Evolutionary conservation across 768 basidiomycete genomes (phyloP).

Genomic region (Infundibulicybe gibba): DNA sequence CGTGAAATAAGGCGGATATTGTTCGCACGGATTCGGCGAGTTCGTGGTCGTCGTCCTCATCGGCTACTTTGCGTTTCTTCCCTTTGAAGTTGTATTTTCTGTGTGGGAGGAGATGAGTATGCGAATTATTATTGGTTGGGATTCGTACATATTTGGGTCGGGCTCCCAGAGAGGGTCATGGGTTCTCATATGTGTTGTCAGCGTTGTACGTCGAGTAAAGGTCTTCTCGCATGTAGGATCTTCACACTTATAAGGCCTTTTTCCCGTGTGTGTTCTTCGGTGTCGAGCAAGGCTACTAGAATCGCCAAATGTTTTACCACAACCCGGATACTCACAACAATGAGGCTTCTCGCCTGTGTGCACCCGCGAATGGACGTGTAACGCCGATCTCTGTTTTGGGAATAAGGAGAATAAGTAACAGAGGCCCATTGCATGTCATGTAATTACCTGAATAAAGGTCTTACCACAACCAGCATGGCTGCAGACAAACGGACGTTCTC

Average conservation of each 20-base stretch:
- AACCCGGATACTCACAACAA: slow-evolving; percentile 84
- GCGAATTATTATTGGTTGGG: slow-evolving; percentile 6
- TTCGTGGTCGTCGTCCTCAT: slow-evolving; percentile 55
- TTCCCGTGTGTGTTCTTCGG: slow-evolving; percentile 85
- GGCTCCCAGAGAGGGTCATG: slow-evolving; percentile 86
- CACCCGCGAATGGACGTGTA: slow-evolving; percentile 85
- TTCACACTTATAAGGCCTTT: slow-evolving; percentile 84
- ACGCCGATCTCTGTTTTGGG: slow-evolving; percentile 78
- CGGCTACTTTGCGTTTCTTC: slow-evolving; percentile 55
- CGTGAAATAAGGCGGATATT: slow-evolving; percentile 66
- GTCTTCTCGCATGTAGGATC: slow-evolving; percentile 82
- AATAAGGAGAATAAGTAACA: slow-evolving; percentile 11
- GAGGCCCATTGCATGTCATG: not conserved
- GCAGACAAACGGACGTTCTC: slow-evolving; percentile 83
- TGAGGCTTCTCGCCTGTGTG: slow-evolving; percentile 95
- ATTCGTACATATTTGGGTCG: slow-evolving; percentile 73
- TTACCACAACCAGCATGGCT: slow-evolving; percentile 74
- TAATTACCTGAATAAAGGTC: slow-evolving; percentile 83
- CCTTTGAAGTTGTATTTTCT: slow-evolving; percentile 81
- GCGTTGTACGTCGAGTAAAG: slow-evolving; percentile 80
- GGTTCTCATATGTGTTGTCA: slow-evolving; percentile 85
- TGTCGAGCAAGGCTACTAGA: slow-evolving; percentile 91
- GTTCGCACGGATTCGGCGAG: slow-evolving; percentile 73
- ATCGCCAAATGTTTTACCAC: slow-evolving; percentile 85
- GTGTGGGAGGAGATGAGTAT: slow-evolving; percentile 13